Percentiles rank a stretch among this genome's conserved stretches.
Evolutionary conservation across 2,329 filamentous ascomycete species (phyloP).

Genomic region (Didymellaceae sp.): DNA sequence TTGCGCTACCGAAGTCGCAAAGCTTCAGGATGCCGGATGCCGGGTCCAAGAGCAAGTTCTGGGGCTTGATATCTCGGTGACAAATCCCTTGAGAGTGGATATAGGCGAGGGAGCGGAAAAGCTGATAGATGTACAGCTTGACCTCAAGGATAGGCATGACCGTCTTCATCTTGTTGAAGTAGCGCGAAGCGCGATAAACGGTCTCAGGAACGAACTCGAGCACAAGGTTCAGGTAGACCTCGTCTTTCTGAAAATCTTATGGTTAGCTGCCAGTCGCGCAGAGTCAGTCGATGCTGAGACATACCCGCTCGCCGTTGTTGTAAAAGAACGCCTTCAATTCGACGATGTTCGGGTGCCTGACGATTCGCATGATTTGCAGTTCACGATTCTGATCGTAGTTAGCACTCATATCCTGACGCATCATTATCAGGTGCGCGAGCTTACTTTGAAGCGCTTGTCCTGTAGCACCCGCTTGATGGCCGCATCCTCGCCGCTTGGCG

Average conservation of each 20-base stretch:
- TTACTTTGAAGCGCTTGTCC: conserved; percentile 99
- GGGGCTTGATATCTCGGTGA: conserved; percentile 98
- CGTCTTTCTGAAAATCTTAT: conserved; percentile 68
- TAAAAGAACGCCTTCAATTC: conserved; percentile 99
- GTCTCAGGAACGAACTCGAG: conserved; percentile 99
- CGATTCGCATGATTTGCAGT: conserved; percentile 99
- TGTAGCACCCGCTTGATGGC: conserved; percentile 99
- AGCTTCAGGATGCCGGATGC: conserved; percentile 91
- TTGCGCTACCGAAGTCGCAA: conserved; percentile 98
- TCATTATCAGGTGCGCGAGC: conserved; percentile 29
- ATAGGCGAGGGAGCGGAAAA: conserved; percentile 97
- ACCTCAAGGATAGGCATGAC: conserved; percentile 99
- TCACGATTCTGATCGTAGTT: conserved; percentile 80
- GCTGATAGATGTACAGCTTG: conserved; percentile 99
- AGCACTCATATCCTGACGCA: conserved; percentile 26
- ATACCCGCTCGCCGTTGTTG: conserved; percentile 95
- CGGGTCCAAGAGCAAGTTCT: conserved; percentile 94
- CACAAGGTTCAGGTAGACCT: conserved; percentile 97
- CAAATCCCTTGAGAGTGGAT: conserved; percentile 99
- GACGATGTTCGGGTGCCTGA: conserved; percentile 97
- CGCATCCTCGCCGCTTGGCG: conserved; percentile 96
- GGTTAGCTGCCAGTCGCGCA: conserved; percentile 38
- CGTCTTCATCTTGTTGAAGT: conserved; percentile 99
- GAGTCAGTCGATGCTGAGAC: conserved; percentile 40
- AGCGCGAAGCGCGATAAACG: conserved; percentile 95